Conservation (phyloP, 2,329 filamentous ascomycete genomes). For the Fusarium protoensiforme region DNA sequence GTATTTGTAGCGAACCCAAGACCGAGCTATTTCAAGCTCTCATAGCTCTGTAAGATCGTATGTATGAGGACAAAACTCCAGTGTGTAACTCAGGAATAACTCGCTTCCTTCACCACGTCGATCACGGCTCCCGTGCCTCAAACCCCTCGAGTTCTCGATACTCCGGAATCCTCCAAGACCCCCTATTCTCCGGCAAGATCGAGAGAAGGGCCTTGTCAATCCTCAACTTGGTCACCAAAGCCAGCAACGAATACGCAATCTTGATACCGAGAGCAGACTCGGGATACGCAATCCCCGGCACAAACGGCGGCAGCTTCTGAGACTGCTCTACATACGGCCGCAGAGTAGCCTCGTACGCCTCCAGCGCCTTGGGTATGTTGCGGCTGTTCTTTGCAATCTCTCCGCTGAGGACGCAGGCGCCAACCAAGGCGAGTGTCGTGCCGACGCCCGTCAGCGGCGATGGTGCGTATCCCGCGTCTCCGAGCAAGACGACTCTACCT, state of each 20-base stretch:
- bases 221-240: conserved; percentile 16
- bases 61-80: neutral
- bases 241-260: conserved; percentile 30
- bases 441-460: conserved; percentile 61
- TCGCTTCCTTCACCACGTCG: neutral
- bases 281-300: conserved; percentile 42
- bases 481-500: conserved; percentile 56
- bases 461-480: conserved; percentile 61
- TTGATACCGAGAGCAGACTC: conserved; percentile 43
- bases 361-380: conserved; percentile 45
- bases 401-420: conserved; percentile 63
- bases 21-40: neutral
- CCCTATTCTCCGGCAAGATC: conserved; percentile 19
- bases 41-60: neutral
- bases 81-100: neutral
- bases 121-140: neutral
- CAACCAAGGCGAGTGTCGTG: conserved; percentile 56
- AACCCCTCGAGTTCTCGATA: conserved; percentile 1
- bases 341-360: conserved; percentile 54
- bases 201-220: conserved; percentile 26
- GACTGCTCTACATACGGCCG: conserved; percentile 52
- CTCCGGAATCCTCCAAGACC: conserved; percentile 22
- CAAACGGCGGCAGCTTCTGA: conserved; percentile 48
- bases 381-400: conserved; percentile 47
- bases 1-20: neutral